A percentile compares a stretch with the other conserved stretches of the same genome.
These are phyloP conservation scores for Colletotrichum sp. DNA, from an alignment of 2,329 filamentous ascomycete species.

Conservation along the genomic window DNA sequence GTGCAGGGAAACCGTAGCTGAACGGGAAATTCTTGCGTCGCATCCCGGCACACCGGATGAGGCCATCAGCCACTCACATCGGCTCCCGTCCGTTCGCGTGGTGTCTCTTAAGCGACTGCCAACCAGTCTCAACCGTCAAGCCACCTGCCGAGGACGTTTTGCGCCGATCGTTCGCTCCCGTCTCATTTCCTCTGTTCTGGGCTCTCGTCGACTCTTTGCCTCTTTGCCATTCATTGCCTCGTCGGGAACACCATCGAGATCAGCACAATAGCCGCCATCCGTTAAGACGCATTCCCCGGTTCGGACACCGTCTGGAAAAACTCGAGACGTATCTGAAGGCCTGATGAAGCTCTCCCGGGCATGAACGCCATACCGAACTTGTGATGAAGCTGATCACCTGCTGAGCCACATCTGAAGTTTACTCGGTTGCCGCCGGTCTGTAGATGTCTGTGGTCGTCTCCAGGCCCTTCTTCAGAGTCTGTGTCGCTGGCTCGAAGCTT, in stretches of 20 bases:
- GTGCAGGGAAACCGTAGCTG: not conserved
- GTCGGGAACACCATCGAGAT: constrained; percentile 10
- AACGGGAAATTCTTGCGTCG: not conserved
- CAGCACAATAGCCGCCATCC: not conserved
- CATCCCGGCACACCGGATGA: constrained; percentile 3
- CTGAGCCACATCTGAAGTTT: not conserved
- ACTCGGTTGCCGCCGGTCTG: not conserved
- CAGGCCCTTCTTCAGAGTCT: not conserved
- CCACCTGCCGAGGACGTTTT: not conserved
- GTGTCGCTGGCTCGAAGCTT: not conserved
- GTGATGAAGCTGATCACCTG: constrained; percentile 1
- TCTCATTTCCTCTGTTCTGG: constrained; percentile 11
- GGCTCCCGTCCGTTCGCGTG: not conserved
- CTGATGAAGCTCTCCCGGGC: constrained; percentile 11
- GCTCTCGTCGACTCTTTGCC: not conserved
- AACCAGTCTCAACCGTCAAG: not conserved
- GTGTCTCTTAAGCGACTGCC: not conserved
- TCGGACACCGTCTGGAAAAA: not conserved
- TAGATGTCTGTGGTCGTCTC: not conserved
- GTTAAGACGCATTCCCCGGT: not conserved
- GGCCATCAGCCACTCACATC: constrained; percentile 10
- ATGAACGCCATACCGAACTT: constrained; percentile 2
- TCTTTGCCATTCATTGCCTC: constrained; percentile 1
- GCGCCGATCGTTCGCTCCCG: constrained; percentile 6
- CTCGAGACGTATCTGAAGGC: constrained; percentile 10